Percentiles rank a stretch among this genome's conserved stretches.
Evolutionary conservation across 768 basidiomycete species (phyloP).

Genomic region (Psilocybe azurescens): DNA sequence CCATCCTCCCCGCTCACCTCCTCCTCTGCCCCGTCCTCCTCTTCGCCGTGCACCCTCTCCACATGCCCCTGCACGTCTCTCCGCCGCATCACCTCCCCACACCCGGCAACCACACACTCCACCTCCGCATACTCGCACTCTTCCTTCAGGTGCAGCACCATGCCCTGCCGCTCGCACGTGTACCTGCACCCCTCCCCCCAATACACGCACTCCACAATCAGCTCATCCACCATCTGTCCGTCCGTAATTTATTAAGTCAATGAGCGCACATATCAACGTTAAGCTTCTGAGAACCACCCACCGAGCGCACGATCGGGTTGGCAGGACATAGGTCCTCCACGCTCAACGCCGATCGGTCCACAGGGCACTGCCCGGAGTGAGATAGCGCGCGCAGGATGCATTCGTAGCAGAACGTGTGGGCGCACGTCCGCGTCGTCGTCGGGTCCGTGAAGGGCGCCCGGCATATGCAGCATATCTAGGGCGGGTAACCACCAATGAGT

Average conservation of each 20-base stretch:
- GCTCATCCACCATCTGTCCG: conserved; percentile 80
- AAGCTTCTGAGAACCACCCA: conserved; percentile 38
- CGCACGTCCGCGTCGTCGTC: conserved; percentile 72
- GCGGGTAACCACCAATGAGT: background rate
- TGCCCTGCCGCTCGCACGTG: conserved; percentile 69
- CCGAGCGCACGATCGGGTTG: conserved; percentile 78
- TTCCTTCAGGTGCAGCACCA: conserved; percentile 65
- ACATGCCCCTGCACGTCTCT: conserved; percentile 44
- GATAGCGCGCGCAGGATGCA: conserved; percentile 77
- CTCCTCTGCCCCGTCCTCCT: conserved; percentile 8
- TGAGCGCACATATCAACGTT: background rate
- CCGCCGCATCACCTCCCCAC: conserved; percentile 47
- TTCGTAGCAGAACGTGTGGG: conserved; percentile 86
- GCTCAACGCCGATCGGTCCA: conserved; percentile 75
- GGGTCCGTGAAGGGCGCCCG: conserved; percentile 79
- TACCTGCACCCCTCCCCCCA: conserved; percentile 61
- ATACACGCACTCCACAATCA: conserved; percentile 75
- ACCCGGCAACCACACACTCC: conserved; percentile 52
- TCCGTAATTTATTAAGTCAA: background rate
- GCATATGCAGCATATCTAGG: conserved; percentile 82
- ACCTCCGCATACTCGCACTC: conserved; percentile 63
- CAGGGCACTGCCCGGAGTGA: conserved; percentile 78
- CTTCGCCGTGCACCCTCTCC: conserved; percentile 22
- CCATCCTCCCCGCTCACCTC: conserved; percentile 8
- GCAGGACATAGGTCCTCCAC: conserved; percentile 66